Evolutionary conservation across 305 asterid genomes (phyloP), one percentile per base, ranked within the genome.

Genomic region (Fraxinus baroniana): DNA sequence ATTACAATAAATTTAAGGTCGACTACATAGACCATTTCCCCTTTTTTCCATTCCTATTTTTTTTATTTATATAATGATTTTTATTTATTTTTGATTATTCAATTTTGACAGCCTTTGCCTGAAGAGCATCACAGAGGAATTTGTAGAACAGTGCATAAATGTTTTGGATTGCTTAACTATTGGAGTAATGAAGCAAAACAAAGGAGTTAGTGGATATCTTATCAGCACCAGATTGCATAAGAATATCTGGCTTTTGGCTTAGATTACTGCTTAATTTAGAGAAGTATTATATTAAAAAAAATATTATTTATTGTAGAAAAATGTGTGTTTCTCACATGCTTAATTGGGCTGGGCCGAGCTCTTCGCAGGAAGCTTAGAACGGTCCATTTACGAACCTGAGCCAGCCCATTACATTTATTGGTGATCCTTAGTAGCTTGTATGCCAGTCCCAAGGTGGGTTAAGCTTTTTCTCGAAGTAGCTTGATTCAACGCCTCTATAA

Each of bases 151-250:
- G 44, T 94, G 98, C 91, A 92, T 93, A 76, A 86, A 89, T 49
- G 86, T 62, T 9, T 79, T 93, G 88, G 97, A 93, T 5, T 94
- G 98, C 88, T 84, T 94, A 85, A 93, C 97, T 32, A 94, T 94
- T 8, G 97, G 98, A 81, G 97, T 94, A 18, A 86, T 81, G 81
- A 94, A 93, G 86, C 97, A 92, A 85, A 93, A 94, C 87, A 84
- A 87, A 41, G 92, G 95, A 83, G 88, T 94, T 82, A 92, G 98
- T 49, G 98, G 98, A 0, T 92, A 93, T 85, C 97, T 94, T 57
- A 90, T 94, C 86, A 94, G 93, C 93, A 94, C 97, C 66, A 90
- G 95, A 88, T 93, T 97, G 98, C 98, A 94, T 82, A 93, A 88
- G 84, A 94, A 94, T 79, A 93, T 94, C 93, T 94, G 98, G 98